Conservation (phyloP, 768 basidiomycete genomes). For the Russula ochroleuca region DNA sequence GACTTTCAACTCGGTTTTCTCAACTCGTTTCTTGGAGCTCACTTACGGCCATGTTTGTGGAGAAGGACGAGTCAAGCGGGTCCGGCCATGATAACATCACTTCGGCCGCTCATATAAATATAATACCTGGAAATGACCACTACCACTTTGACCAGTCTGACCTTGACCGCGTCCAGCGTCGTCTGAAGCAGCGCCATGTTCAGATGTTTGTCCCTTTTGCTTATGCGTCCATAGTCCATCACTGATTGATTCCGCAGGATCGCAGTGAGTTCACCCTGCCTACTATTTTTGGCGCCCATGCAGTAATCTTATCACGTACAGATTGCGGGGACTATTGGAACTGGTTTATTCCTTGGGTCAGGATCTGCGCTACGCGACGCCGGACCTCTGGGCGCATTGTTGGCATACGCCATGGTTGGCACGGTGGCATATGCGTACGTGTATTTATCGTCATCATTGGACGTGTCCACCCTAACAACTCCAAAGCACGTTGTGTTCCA, state of each 20-base stretch:
- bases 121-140: constrained; percentile 29
- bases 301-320: constrained; percentile 28
- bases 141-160: constrained; percentile 56
- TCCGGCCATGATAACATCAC: constrained; percentile 7
- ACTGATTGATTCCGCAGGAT: constrained; percentile 40
- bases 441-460: constrained; percentile 22
- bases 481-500: constrained; percentile 52
- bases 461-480: neutral
- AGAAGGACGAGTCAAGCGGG: neutral
- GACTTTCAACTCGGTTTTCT: neutral
- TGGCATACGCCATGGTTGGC: constrained; percentile 61
- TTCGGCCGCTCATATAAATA: constrained; percentile 30
- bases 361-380: constrained; percentile 55
- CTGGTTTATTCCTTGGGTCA: constrained; percentile 69
- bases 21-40: neutral
- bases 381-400: constrained; percentile 62
- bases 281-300: neutral
- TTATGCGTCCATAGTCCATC: neutral
- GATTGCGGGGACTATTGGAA: constrained; percentile 75
- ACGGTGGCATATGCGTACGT: constrained; percentile 61
- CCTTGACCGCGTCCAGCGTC: constrained; percentile 66
- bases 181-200: constrained; percentile 71
- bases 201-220: constrained; percentile 54
- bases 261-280: constrained; percentile 44
- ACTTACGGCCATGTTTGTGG: constrained; percentile 7